Evolutionary conservation across 352 stramenopile species (phyloP), one percentile per base, ranked within the genome.

Genomic region (Thraustochytrium sp.): DNA sequence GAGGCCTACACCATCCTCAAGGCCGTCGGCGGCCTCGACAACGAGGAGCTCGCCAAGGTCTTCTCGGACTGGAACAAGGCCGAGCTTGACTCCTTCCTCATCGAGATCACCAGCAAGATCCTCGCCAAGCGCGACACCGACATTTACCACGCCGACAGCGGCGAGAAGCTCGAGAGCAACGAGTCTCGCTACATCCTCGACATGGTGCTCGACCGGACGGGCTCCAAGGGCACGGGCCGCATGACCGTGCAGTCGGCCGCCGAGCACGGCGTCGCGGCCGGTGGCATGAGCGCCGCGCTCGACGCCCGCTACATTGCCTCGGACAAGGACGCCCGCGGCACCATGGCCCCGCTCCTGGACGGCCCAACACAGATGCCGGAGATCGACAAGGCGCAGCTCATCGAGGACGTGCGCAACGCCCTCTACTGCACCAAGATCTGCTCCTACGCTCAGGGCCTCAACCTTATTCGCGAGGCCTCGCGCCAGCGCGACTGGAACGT

Each of bases 371-470:
- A 97, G 88, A 95, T 98, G 72, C 78, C 59, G 40, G 62, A 63
- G 31, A 90, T 96, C 0, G 92, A 97, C 90, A 95, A 95, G 89
- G 90, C 94, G 85, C 93, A 98, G 89, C 89, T 99, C 36, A 93
- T 99, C 54, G 90, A 98, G 62, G 97, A 99, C 87, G 92, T 99
- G 56, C 90, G 96, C 78, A 89, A 96, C 65, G 96, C 97, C 38
- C 89, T 99, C 49, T 99, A 99, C 89, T 95, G 92, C 54, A 95
- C 95, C 86, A 99, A 99, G 91, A 97, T 99, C 85, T 98, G 93
- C 89, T 97, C 92, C 26, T 99, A 99, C 87, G 96, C 97, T 2
- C 97, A 89, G 76, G 94, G 96, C 42, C 86, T 98, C 64, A 94
- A 97, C 82, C 90, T 98, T 55, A 98, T 99, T 87, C 88, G 89